Base-by-base conservation (phyloP, 352 stramenopile genomes). In the Peronosclerospora sorghi region DNA sequence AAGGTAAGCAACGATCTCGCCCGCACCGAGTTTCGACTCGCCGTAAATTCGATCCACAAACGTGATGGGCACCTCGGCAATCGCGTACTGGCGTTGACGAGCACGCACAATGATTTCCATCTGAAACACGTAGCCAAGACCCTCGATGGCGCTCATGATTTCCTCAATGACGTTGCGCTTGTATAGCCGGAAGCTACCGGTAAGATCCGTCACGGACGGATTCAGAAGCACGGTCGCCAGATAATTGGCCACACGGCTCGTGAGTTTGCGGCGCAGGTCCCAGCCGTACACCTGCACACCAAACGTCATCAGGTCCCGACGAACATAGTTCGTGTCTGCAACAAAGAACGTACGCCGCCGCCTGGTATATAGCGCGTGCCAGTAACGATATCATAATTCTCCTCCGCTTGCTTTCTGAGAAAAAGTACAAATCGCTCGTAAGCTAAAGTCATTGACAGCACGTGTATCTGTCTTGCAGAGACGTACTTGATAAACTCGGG, bases 41-140 rank as follows among this genome's bases (percentile, higher is more conserved):
- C 96, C 96, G 64, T 98, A 98, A 54, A 99, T 97, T 50, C 96
- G 78, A 81, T 99, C 96, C 5, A 99, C 95, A 61, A 99, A 99
- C 14, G 84, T 95, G 59, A 99, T 99, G 0, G 92, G 92, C 20
- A 99, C 91, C 62, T 99, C 95, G 26, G 61, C 83, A 48, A 99
- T 94, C 20, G 58, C 76, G 64, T 95, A 97, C 17, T 88, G 69
- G 45, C 77, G 74, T 43, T 96, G 74, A 38, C 86, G 81, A n/a
- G 94, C 91, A 37, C 93, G 76, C 32, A 98, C 89, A 37, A 98
- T 82, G 51, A 98, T 97, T 63, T 99, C 95, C 96, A 99, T 99
- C 69, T 99, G 95, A 71, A 99, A 99, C 14, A 97, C 95, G 73
- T 99, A 99, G 24, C 95, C 95, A 18, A 86, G 65, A 3, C 71